Evolutionary conservation across 1,284 basidiomycete species (phyloP).

Genomic region (Cryptococcus deneoformans): DNA sequence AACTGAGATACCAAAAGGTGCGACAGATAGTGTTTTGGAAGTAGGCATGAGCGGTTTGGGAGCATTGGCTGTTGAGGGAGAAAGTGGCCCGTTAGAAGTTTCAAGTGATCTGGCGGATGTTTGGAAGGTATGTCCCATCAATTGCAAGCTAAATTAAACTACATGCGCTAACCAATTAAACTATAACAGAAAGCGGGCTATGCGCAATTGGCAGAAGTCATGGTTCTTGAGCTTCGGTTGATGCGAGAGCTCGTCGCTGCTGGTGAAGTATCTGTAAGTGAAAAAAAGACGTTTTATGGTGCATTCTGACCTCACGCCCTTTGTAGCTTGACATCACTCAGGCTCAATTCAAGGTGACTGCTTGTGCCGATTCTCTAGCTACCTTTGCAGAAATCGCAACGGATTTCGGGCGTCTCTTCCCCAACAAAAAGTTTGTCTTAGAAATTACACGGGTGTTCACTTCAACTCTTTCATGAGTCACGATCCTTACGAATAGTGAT

Average conservation of each 20-base stretch:
- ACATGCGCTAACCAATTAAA: not conserved
- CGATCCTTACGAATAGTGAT: not conserved
- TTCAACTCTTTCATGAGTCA: not conserved
- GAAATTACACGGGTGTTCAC: slow-evolving; percentile 1
- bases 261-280: slow-evolving; percentile 21
- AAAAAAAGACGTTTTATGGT: not conserved
- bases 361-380: slow-evolving; percentile 51
- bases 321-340: slow-evolving; percentile 29
- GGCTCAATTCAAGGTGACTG: slow-evolving; percentile 31
- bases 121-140: slow-evolving; percentile 62
- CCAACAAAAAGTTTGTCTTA: slow-evolving; percentile 7
- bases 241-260: slow-evolving; percentile 23
- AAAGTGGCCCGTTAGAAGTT: slow-evolving; percentile 9
- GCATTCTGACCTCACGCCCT: not conserved
- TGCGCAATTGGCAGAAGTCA: not conserved
- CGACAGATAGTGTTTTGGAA: slow-evolving; percentile 58
- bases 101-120: slow-evolving; percentile 42
- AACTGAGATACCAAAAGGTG: slow-evolving; percentile 68
- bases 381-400: slow-evolving; percentile 37
- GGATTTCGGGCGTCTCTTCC: slow-evolving; percentile 36
- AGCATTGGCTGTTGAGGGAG: slow-evolving; percentile 65
- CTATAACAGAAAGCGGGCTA: not conserved
- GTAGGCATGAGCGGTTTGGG: slow-evolving; percentile 54
- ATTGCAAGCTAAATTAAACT: too few species aligned
- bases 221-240: slow-evolving; percentile 51